A percentile compares a stretch with the other conserved stretches of the same genome.
Conservation (phyloP, 2,329 filamentous ascomycete species). For the Pyrenochaeta sp. region DNA sequence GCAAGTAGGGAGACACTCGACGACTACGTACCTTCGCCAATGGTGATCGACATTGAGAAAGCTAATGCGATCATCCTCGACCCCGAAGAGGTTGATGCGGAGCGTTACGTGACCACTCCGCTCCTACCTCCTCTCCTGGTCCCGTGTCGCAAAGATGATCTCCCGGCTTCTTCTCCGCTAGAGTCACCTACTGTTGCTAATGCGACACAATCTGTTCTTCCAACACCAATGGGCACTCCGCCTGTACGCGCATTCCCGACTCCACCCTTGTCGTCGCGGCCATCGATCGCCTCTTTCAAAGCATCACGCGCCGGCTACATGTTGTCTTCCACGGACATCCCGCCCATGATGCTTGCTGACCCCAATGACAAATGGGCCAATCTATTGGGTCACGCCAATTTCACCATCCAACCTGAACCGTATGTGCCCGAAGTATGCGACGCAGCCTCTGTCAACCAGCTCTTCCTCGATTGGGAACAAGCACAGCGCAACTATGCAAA, state of each 20-base stretch:
- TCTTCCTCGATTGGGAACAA: constrained; percentile 81
- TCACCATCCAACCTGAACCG: constrained; percentile 82
- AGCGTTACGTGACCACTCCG: constrained; percentile 78
- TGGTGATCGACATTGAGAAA: constrained; percentile 44
- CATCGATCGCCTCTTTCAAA: constrained; percentile 78
- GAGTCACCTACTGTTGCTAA: constrained; percentile 81
- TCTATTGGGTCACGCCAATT: constrained; percentile 90
- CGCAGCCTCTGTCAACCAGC: constrained; percentile 65
- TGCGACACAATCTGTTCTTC: constrained; percentile 54
- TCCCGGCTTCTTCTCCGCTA: constrained; percentile 76
- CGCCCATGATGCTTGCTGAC: constrained; percentile 71
- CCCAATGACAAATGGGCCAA: constrained; percentile 83
- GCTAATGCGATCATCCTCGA: constrained; percentile 60
- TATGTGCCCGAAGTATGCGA: constrained; percentile 73
- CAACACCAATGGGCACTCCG: constrained; percentile 58
- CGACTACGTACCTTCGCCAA: constrained; percentile 38
- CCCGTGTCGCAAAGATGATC: constrained; percentile 60
- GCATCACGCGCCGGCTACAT: constrained; percentile 50
- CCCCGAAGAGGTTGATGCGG: constrained; percentile 58
- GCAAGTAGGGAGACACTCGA: constrained; percentile 45
- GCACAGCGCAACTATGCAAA: constrained; percentile 88
- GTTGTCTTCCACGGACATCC: constrained; percentile 64
- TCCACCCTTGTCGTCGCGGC: constrained; percentile 77
- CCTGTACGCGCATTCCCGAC: constrained; percentile 62
- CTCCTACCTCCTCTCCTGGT: constrained; percentile 83